Conservation (phyloP, 1,284 basidiomycete genomes). For the Vanrija pseudolonga region DNA sequence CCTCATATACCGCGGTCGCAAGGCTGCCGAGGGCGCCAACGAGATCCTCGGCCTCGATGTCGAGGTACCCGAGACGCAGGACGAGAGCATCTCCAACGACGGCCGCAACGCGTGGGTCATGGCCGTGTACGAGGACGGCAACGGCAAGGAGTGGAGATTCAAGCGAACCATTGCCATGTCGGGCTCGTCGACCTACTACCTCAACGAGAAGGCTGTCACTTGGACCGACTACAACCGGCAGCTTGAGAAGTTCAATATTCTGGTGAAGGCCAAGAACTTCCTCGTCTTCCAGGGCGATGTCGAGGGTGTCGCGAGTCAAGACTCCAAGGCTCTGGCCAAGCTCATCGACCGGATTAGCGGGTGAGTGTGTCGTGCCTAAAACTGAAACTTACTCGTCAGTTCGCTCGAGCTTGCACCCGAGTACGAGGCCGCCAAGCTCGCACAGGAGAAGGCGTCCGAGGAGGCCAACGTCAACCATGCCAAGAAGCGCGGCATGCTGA, state of each 20-base stretch:
- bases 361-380: slow-evolving; percentile 28
- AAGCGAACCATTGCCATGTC: slow-evolving; percentile 70
- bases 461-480: slow-evolving; percentile 90
- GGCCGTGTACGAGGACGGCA: slow-evolving; percentile 77
- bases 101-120: slow-evolving; percentile 92
- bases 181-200: slow-evolving; percentile 81
- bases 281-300: slow-evolving; percentile 99
- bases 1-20: slow-evolving; percentile 86
- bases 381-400: slow-evolving; percentile 14
- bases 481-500: slow-evolving; percentile 85
- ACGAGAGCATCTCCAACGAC: slow-evolving; percentile 45
- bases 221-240: slow-evolving; percentile 82
- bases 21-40: slow-evolving; percentile 53
- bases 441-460: slow-evolving; percentile 85
- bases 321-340: slow-evolving; percentile 79
- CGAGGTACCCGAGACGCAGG: slow-evolving; percentile 29
- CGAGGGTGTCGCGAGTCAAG: slow-evolving; percentile 94
- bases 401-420: slow-evolving; percentile 83
- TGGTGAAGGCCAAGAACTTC: slow-evolving; percentile 99
- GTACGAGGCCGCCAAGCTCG: slow-evolving; percentile 84
- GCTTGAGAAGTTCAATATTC: slow-evolving; percentile 84
- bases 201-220: slow-evolving; percentile 72
- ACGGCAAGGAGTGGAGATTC: slow-evolving; percentile 80
- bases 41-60: slow-evolving; percentile 50
- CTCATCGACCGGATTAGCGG: slow-evolving; percentile 96